Evolutionary conservation across 2,329 filamentous ascomycete genomes (phyloP).

Genomic region (Fusarium albidum): DNA sequence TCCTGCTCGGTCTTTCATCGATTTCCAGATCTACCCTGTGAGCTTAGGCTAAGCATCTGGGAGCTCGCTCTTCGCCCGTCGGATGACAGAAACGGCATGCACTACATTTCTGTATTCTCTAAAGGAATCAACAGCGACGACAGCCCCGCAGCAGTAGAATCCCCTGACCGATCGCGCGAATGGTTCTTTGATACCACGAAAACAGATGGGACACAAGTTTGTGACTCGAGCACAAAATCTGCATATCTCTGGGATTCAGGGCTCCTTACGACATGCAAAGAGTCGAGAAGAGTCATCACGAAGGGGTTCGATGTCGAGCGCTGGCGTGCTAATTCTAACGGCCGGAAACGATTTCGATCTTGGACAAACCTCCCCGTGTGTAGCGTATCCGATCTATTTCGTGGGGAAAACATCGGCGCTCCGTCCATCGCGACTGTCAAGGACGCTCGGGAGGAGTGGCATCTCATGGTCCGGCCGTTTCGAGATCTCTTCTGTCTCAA

Average conservation of each 20-base stretch:
- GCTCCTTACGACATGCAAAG: not conserved
- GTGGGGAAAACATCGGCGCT: too few species aligned
- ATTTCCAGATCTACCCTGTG: not conserved
- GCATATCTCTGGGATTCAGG: constrained; percentile 3
- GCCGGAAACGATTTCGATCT: too few species aligned
- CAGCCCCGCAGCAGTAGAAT: not conserved
- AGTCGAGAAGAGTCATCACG: not conserved
- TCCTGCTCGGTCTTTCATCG: not conserved
- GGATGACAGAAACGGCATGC: not conserved
- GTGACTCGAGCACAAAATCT: not conserved
- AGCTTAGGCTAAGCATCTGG: not conserved
- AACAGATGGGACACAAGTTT: too few species aligned
- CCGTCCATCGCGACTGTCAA: too few species aligned
- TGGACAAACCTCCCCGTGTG: too few species aligned
- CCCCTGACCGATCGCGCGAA: too few species aligned
- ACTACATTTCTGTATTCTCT: not conserved
- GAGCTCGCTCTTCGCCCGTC: not conserved
- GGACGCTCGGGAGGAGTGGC: too few species aligned
- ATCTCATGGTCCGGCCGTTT: too few species aligned
- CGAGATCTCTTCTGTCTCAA: too few species aligned
- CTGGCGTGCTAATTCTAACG: not conserved
- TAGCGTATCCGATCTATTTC: too few species aligned
- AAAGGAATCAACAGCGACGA: not conserved
- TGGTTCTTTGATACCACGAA: too few species aligned
- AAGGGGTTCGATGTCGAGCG: not conserved